A percentile compares a stretch with the other conserved stretches of the same genome.
phyloP scores from a whole-genome alignment of 163 green algal species.

The Chlamydomonas reinhardtii region DNA sequence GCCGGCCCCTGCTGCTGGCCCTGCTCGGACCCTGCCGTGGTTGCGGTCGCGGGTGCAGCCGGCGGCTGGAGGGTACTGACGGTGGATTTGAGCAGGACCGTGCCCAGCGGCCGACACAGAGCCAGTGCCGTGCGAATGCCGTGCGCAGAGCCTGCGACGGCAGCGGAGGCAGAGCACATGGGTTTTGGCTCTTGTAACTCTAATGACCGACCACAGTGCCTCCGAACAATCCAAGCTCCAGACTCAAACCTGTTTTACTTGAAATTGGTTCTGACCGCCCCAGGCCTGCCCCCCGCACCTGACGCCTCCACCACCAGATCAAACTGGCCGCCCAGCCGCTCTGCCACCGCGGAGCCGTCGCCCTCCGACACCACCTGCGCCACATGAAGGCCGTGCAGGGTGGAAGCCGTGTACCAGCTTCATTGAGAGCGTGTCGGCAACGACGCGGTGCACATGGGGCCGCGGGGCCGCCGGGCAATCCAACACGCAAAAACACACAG shows the following conservation, averaged over 20 bases:
- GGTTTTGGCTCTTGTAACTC: no score
- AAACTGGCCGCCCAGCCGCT: constrained; percentile 52
- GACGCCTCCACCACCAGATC: constrained; percentile 73
- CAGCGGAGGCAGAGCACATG: no score
- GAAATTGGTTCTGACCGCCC: no score
- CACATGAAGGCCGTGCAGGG: no score
- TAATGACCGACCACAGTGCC: no score
- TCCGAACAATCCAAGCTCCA: no score
- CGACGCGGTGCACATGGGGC: no score
- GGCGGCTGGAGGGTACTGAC: constrained; percentile 52
- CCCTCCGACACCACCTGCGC: constrained; percentile 18
- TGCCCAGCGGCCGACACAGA: constrained; percentile 67
- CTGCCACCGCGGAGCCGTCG: constrained; percentile 28
- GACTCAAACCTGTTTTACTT: no score
- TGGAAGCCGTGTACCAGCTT: no score
- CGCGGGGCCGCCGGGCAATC: no score
- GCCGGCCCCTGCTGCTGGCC: not conserved
- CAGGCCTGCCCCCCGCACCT: no score
- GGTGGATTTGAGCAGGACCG: constrained; percentile 77
- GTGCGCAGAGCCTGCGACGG: constrained; percentile 49
- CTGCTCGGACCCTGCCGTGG: not conserved
- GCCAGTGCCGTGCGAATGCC: constrained; percentile 65
- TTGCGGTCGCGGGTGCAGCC: not conserved
- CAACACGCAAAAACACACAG: not conserved
- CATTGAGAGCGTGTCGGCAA: no score